phyloP scores from a whole-genome alignment of 2,329 filamentous ascomycete species.

The Ophiognomonia clavigignenti-juglandacearum region DNA sequence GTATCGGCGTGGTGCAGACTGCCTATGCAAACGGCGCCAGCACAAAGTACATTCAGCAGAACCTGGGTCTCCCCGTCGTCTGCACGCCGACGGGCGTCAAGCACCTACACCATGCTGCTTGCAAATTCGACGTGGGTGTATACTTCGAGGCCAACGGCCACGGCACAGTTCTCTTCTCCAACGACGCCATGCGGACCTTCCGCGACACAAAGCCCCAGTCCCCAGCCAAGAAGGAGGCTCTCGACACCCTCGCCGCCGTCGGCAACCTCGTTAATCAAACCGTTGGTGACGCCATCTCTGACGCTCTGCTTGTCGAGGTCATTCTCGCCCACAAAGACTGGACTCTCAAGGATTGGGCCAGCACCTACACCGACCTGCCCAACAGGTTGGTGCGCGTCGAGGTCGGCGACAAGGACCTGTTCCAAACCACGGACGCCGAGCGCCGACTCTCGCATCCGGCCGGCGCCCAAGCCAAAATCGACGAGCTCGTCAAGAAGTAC shows the following conservation, averaged over 20 bases:
- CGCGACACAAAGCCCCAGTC: slow-evolving; percentile 77
- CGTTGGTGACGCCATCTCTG: slow-evolving; percentile 90
- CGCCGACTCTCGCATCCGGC: slow-evolving; percentile 74
- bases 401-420: slow-evolving; percentile 81
- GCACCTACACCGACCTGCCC: slow-evolving; percentile 88
- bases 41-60: slow-evolving; percentile 85
- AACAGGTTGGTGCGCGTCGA: slow-evolving; percentile 93
- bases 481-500: slow-evolving; percentile 84
- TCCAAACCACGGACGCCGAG: slow-evolving; percentile 90
- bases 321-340: slow-evolving; percentile 94
- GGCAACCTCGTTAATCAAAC: slow-evolving; percentile 97
- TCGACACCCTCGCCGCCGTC: slow-evolving; percentile 78
- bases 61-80: slow-evolving; percentile 81
- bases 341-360: slow-evolving; percentile 85
- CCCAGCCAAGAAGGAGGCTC: slow-evolving; percentile 83
- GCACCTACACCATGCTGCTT: slow-evolving; percentile 94
- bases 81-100: slow-evolving; percentile 96
- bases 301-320: slow-evolving; percentile 92
- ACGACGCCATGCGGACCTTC: slow-evolving; percentile 75
- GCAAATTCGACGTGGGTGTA: slow-evolving; percentile 90
- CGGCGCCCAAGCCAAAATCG: slow-evolving; percentile 80
- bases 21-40: slow-evolving; percentile 96
- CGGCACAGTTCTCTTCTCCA: slow-evolving; percentile 91
- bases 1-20: slow-evolving; percentile 93
- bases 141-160: slow-evolving; percentile 99